Evolutionary conservation across 805 yeast species (phyloP).

Genomic region (Yarrowia deformans): DNA sequence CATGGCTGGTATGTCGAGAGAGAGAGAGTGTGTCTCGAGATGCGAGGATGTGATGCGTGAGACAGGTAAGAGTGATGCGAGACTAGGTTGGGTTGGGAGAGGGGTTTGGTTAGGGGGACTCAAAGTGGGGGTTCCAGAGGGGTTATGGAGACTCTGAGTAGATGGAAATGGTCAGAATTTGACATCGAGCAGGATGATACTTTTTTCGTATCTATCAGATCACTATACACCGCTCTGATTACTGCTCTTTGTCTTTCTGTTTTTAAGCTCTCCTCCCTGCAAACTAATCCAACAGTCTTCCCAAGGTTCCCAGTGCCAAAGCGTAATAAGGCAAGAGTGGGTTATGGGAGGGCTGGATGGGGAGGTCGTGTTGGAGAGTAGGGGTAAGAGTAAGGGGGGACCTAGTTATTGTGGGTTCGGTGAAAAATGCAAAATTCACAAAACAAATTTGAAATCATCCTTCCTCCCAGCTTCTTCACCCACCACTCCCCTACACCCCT

Average conservation of each 20-base stretch:
- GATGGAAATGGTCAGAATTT: not conserved
- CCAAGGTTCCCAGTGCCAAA: too few species aligned
- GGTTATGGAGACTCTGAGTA: not conserved
- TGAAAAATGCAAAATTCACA: too few species aligned
- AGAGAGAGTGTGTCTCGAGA: not conserved
- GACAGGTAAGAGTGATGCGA: not conserved
- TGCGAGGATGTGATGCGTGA: not conserved
- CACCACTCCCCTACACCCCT: not conserved
- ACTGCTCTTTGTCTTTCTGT: not conserved
- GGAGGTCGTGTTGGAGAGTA: too few species aligned
- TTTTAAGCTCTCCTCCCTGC: too few species aligned
- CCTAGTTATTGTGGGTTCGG: too few species aligned
- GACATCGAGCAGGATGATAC: not conserved
- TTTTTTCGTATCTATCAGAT: not conserved
- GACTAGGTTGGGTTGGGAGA: not conserved
- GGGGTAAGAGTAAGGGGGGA: too few species aligned
- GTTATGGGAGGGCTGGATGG: too few species aligned
- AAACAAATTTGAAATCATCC: too few species aligned
- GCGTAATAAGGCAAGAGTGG: too few species aligned
- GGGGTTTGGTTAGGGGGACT: not conserved
- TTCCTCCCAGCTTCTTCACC: too few species aligned
- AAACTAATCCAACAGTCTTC: too few species aligned
- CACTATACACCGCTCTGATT: not conserved
- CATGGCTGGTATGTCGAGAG: slow-evolving; percentile 21
- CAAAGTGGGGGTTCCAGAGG: not conserved